Conservation (phyloP, 352 stramenopile species). For the Phytophthora fragariae region DNA sequence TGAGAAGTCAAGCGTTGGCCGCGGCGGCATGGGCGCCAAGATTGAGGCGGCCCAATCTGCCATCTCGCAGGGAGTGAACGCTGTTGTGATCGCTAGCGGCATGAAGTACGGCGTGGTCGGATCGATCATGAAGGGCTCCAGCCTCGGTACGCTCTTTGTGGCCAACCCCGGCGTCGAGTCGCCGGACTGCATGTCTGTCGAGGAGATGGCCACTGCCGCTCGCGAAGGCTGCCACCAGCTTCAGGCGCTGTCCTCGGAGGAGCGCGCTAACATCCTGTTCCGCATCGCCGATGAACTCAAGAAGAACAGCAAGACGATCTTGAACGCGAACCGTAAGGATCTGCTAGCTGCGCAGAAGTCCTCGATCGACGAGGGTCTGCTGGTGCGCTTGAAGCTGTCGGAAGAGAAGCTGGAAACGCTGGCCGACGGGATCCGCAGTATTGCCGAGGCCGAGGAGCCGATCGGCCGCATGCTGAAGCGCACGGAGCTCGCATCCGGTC, state of each 20-base stretch:
- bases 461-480: constrained; percentile 78
- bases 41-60: constrained; percentile 92
- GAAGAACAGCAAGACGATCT: constrained; percentile 81
- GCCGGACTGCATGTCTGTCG: constrained; percentile 52
- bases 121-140: constrained; percentile 86
- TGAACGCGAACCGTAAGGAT: constrained; percentile 95
- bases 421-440: constrained; percentile 94
- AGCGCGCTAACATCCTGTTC: constrained; percentile 90
- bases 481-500: constrained; percentile 91
- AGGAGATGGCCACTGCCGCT: constrained; percentile 87
- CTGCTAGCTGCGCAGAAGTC: constrained; percentile 81
- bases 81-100: constrained; percentile 94
- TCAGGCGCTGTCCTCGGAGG: constrained; percentile 85
- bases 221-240: constrained; percentile 89
- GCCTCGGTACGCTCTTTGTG: constrained; percentile 88
- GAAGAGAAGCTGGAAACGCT: constrained; percentile 95
- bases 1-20: constrained; percentile 83
- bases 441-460: constrained; percentile 85
- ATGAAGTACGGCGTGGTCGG: constrained; percentile 94
- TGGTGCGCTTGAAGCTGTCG: constrained; percentile 88
- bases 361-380: constrained; percentile 68
- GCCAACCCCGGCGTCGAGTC: constrained; percentile 60
- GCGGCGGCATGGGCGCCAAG: constrained; percentile 96
- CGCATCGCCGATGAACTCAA: constrained; percentile 91
- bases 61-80: constrained; percentile 90